Percentiles rank a stretch among this genome's conserved stretches.
Conservation (phyloP, 441 rosid genomes). For the Mallotus repandus region DNA sequence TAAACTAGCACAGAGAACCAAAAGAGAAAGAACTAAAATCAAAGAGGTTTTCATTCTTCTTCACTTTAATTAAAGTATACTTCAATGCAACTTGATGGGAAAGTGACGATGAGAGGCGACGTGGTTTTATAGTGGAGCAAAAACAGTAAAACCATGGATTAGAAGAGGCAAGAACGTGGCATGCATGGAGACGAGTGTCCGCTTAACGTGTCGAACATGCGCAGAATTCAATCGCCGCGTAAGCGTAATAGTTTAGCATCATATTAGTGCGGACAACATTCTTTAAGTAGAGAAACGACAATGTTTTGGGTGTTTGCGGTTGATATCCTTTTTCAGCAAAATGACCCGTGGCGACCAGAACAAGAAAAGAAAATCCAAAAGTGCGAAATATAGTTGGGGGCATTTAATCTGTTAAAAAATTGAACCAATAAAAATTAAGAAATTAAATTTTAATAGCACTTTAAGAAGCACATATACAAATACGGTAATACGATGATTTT, state of each 20-base stretch:
- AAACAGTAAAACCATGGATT: neutral
- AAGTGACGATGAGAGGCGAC: no score
- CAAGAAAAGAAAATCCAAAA: no score
- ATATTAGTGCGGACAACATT: no score
- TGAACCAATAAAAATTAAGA: no score
- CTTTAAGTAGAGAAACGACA: neutral
- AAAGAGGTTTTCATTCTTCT: conserved; percentile 3
- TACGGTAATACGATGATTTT: no score
- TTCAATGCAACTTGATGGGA: conserved; percentile 12
- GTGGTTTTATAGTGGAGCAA: neutral
- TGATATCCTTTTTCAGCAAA: no score
- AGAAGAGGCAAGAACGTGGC: conserved; percentile 10
- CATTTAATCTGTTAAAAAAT: no score
- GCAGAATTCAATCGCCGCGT: conserved; percentile 21
- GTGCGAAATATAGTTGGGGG: no score
- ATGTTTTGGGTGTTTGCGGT: neutral
- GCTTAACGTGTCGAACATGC: conserved; percentile 26
- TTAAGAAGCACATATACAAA: no score
- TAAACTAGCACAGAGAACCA: conserved; percentile 21
- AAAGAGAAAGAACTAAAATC: conserved; percentile 15
- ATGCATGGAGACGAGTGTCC: conserved; percentile 47
- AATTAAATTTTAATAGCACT: no score
- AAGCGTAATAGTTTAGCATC: neutral
- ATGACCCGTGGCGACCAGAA: no score
- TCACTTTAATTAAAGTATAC: neutral